Evolutionary conservation across 768 basidiomycete species (phyloP), one percentile per base, ranked within the genome.

Genomic region (Boletus tylopilopsis): DNA sequence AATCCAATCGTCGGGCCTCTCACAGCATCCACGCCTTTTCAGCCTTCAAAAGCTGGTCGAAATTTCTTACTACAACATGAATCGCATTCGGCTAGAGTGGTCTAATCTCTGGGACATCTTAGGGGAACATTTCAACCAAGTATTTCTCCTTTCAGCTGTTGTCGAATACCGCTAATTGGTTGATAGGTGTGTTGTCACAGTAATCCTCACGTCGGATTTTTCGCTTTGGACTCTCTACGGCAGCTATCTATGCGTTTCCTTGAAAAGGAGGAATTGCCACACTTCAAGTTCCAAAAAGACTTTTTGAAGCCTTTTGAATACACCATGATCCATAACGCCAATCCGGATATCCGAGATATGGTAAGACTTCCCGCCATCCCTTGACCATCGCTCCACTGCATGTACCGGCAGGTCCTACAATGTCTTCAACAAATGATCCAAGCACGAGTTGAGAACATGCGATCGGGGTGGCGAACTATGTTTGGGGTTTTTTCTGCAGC

Each of bases 61-160:
- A 64, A 98, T 99, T 47, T 96, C 94, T 9, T 99, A 99, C 68
- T 99, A 99, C 72, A 99, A 99, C 70, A 99, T 99, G 96, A 86
- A 76, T 54, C 87, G 96, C 41, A 98, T 99, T 63, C 90, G 96
- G 68, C 72, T 99, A 41, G 96, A 99, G 67, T 99, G 96, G 96
- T 92, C 91, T 1, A 90, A 91, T 68, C 76, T 99, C 53, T 99
- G 96, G 96, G 87, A 90, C 59, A 98, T 98, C 43, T 72, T 99
- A 10, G 96, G 96, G 43, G 94, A 96, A 67, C 96, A 99, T 69
- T 98, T 99, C 71, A 98, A 99, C 64, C 88, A 97, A 69, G 95
- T 93, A 60, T 54, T 46, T 34, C 21, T 32, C 18, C 16, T n/a
- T 23, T 37, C 8, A 8, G 9, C 36, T 23, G 2, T 23, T 12